Evolutionary conservation across 305 asterid species (phyloP), one percentile per base, ranked within the genome.

Genomic region (Fraxinus latifolia): DNA sequence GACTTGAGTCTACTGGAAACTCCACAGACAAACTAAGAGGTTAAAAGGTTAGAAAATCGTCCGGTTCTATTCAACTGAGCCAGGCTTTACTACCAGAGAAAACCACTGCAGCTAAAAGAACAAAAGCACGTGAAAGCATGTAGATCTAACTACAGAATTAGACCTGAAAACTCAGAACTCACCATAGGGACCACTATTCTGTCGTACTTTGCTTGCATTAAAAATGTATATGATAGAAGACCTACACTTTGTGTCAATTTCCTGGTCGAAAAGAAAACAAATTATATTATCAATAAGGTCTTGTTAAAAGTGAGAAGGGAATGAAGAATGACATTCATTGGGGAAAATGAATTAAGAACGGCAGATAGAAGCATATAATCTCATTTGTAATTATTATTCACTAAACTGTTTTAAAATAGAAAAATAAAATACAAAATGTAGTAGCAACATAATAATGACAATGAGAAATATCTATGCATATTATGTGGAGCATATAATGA

Each of bases 181-280:
- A 94, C 99, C 99, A 94, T 92, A 17, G 98, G 99, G 83, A 96
- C 97, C 87, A 96, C 92, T 77, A 94, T 96, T 87, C 93, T 92
- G 83, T 96, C 97, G 82, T 91, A 92, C 83, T 93, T 88, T 60
- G 94, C 87, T 89, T 87, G 93, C 87, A 83, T 90, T 87, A 96
- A 88, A 91, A 92, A 96, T 80, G 99, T 91, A 83, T 92, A 94
- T 19, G 99, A 96, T 77, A 94, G 93, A 87, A 96, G 93, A 79
- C 99, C 99, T 82, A 94, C 87, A 86, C 97, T 94, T 83, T 90
- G 97, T 81, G 91, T 91, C 89, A 82, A 81, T 87, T 85, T 90
- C 90, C 97, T 92, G 95, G 82, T 83, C 75, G 79, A 82, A 80
- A 79, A 50, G 34, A 85, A 71, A 81, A 82, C n/a, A 32, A n/a